phyloP scores from a whole-genome alignment of 345 rosid species.

The Durio zibethinus region DNA sequence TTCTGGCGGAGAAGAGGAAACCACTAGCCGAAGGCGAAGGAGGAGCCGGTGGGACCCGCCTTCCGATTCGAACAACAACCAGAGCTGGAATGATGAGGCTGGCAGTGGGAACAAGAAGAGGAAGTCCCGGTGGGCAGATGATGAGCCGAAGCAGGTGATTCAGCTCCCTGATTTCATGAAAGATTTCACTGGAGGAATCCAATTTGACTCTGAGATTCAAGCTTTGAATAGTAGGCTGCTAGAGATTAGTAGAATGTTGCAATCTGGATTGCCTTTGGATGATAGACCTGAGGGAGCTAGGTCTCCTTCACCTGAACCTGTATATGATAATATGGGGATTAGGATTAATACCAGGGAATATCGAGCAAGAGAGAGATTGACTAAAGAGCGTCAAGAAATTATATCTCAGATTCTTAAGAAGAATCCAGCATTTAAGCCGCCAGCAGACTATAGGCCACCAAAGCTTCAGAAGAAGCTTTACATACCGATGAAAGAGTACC shows the following conservation, averaged over 20 bases:
- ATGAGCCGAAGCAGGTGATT: slow-evolving; percentile 78
- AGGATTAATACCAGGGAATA: slow-evolving; percentile 87
- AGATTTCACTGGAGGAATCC: slow-evolving; percentile 86
- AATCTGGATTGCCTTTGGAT: slow-evolving; percentile 75
- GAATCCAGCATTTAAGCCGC: slow-evolving; percentile 95
- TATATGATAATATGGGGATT: slow-evolving; percentile 91
- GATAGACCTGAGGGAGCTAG: slow-evolving; percentile 90
- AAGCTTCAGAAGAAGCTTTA: slow-evolving; percentile 96
- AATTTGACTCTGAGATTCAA: slow-evolving; percentile 90
- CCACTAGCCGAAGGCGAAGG: slow-evolving; percentile 61
- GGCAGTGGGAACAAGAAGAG: slow-evolving; percentile 64
- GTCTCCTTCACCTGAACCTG: slow-evolving; percentile 95
- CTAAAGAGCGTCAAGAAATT: slow-evolving; percentile 85
- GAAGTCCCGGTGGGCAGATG: slow-evolving; percentile 91
- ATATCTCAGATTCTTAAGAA: slow-evolving; percentile 83
- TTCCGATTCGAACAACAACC: slow-evolving; percentile 35
- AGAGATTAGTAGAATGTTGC: slow-evolving; percentile 77
- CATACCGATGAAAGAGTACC: slow-evolving; percentile 90
- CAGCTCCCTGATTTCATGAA: slow-evolving; percentile 96
- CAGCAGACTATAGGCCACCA: slow-evolving; percentile 93
- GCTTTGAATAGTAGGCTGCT: slow-evolving; percentile 77
- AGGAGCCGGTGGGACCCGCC: slow-evolving; percentile 95
- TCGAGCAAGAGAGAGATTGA: slow-evolving; percentile 84
- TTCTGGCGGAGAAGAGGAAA: slow-evolving; percentile 91
- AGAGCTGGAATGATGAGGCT: slow-evolving; percentile 33